phyloP scores from a whole-genome alignment of 768 basidiomycete genomes.

The Holtermanniella nyarrowii region DNA sequence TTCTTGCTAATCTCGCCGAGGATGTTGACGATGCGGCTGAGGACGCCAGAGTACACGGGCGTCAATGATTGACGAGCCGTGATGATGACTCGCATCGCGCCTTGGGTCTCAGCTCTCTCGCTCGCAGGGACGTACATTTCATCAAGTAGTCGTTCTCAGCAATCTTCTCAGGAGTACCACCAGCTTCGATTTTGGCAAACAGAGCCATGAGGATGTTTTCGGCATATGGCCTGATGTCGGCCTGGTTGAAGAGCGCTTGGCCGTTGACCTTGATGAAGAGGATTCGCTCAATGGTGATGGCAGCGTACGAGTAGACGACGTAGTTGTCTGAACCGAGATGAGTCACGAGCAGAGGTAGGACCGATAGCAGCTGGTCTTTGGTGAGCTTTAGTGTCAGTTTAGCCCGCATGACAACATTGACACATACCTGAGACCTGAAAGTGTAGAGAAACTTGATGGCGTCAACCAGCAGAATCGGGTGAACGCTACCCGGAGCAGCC shows the following conservation, averaged over 20 bases:
- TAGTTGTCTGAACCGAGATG: conserved; percentile 77
- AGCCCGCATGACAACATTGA: neutral
- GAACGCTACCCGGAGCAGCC: conserved; percentile 55
- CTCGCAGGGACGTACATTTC: conserved; percentile 58
- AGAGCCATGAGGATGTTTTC: conserved; percentile 55
- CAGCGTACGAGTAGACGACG: conserved; percentile 91
- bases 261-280: conserved; percentile 75
- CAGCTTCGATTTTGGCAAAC: conserved; percentile 66
- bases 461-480: conserved; percentile 89
- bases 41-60: conserved; percentile 54
- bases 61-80: conserved; percentile 72
- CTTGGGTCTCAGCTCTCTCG: conserved; percentile 43
- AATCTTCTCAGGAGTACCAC: conserved; percentile 74
- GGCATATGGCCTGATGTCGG: conserved; percentile 78
- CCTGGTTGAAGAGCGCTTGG: conserved; percentile 67
- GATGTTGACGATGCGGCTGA: conserved; percentile 68
- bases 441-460: conserved; percentile 90
- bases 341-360: conserved; percentile 71
- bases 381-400: conserved; percentile 53
- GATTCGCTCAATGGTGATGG: conserved; percentile 94
- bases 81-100: conserved; percentile 84
- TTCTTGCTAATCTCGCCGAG: conserved; percentile 84
- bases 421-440: conserved; percentile 81
- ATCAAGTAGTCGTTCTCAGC: conserved; percentile 97
- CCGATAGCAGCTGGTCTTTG: conserved; percentile 83